These are phyloP conservation scores for Pyrenochaeta sp. DNA, from an alignment of 2,329 filamentous ascomycete genomes.

Conservation along the genomic window DNA sequence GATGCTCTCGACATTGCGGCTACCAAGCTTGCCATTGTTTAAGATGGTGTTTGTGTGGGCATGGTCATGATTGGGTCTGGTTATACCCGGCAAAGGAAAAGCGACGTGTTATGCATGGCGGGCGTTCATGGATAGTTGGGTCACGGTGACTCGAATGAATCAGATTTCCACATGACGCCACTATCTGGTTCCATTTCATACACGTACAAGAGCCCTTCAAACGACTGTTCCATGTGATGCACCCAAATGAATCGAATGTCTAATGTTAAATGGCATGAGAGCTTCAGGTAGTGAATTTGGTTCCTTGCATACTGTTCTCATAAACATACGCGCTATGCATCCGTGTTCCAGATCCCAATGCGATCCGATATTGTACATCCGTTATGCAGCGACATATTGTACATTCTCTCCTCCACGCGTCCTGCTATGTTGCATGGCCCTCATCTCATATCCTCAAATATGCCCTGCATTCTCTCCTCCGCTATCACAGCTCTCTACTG, in stretches of 20 bases:
- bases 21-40: constrained; percentile 98
- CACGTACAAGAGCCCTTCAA: too few species aligned
- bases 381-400: constrained; percentile 14
- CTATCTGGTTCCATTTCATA: constrained; percentile 3
- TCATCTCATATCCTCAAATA: background rate
- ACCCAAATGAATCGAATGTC: background rate
- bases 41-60: constrained; percentile 56
- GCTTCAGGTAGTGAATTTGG: background rate
- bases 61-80: constrained; percentile 39
- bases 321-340: background rate
- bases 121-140: constrained; percentile 48
- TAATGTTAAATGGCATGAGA: background rate
- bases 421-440: background rate
- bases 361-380: constrained; percentile 14
- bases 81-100: constrained; percentile 46
- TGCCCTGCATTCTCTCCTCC: background rate
- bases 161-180: constrained; percentile 45
- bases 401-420: constrained; percentile 2
- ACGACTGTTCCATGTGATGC: background rate
- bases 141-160: constrained; percentile 49
- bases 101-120: constrained; percentile 48
- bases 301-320: background rate
- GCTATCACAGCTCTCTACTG: constrained; percentile 8
- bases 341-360: background rate
- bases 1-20: constrained; percentile 99